Evolutionary conservation across 495 filamentous ascomycete genomes (phyloP).

Genomic region (Cairneyella variabilis): DNA sequence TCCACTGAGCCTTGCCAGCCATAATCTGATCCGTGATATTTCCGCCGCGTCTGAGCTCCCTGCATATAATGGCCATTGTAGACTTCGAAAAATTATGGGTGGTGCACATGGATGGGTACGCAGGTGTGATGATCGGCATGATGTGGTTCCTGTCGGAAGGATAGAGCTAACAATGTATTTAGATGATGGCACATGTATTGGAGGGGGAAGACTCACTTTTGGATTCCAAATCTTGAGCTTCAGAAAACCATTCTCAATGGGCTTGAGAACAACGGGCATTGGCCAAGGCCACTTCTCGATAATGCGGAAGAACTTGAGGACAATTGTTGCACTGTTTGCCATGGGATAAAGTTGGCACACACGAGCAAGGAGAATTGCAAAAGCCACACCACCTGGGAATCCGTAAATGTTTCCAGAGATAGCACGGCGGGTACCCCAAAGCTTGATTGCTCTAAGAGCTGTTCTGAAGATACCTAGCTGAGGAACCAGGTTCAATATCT

Average conservation of each 20-base stretch:
- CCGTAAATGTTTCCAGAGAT: slow-evolving; percentile 95
- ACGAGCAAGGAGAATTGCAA: slow-evolving; percentile 93
- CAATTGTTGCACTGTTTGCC: slow-evolving; percentile 78
- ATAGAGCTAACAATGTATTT: slow-evolving; percentile 4
- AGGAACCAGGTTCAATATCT: slow-evolving; percentile 84
- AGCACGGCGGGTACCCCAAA: slow-evolving; percentile 91
- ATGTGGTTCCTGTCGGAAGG: slow-evolving; percentile 69
- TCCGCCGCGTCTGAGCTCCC: slow-evolving; percentile 74
- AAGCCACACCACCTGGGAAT: slow-evolving; percentile 94
- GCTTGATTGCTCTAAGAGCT: slow-evolving; percentile 85
- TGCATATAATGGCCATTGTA: slow-evolving; percentile 76
- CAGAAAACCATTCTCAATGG: slow-evolving; percentile 77
- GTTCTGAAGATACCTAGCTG: slow-evolving; percentile 83
- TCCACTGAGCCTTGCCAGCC: slow-evolving; percentile 70
- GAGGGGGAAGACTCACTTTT: slow-evolving; percentile 48
- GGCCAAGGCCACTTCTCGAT: slow-evolving; percentile 94
- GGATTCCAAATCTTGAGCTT: slow-evolving; percentile 93
- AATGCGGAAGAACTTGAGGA: slow-evolving; percentile 90
- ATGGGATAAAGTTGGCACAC: slow-evolving; percentile 97
- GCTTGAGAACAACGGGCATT: slow-evolving; percentile 81
- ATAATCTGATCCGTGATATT: slow-evolving; percentile 80
- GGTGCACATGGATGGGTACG: slow-evolving; percentile 94
- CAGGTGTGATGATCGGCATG: slow-evolving; percentile 97
- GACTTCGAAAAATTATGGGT: slow-evolving; percentile 90
- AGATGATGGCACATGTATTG: background rate